Percentiles rank a stretch among this genome's conserved stretches.
These are phyloP conservation scores for Niebla homalea DNA, from an alignment of 495 filamentous ascomycete species.

Conservation along the genomic window DNA sequence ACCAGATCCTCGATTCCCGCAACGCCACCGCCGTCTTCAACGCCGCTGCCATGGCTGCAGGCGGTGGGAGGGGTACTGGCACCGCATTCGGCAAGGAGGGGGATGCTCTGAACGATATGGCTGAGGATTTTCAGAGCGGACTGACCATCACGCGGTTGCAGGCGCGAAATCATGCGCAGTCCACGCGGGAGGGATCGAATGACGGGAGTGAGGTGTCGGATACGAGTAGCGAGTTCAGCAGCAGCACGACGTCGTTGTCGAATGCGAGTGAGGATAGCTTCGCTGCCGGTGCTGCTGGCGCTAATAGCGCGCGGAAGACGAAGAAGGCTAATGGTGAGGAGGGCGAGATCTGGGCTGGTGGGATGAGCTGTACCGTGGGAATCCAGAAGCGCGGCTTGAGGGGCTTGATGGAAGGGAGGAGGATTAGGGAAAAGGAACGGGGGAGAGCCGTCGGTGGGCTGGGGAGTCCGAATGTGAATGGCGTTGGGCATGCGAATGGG, in stretches of 20 bases:
- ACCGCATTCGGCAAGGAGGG: conserved; percentile 22
- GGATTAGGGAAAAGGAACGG: conserved; percentile 59
- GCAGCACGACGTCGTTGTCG: neutral
- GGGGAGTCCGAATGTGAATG: conserved; percentile 2
- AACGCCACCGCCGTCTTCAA: conserved; percentile 98
- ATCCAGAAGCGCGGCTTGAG: conserved; percentile 86
- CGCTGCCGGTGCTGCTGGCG: conserved; percentile 19
- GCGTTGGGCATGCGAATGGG: conserved; percentile 13
- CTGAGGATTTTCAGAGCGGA: neutral
- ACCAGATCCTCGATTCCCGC: conserved; percentile 76
- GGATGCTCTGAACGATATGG: conserved; percentile 3
- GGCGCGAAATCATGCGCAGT: neutral
- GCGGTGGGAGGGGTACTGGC: conserved; percentile 64
- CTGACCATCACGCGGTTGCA: conserved; percentile 4
- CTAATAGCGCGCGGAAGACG: conserved; percentile 33
- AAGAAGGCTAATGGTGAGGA: conserved; percentile 22
- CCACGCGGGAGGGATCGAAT: conserved; percentile 1
- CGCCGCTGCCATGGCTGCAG: conserved; percentile 94
- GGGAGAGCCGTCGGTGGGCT: conserved; percentile 20
- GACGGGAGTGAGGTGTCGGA: conserved; percentile 8
- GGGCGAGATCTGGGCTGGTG: conserved; percentile 64
- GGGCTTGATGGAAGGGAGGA: conserved; percentile 87
- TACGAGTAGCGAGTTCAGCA: conserved; percentile 7
- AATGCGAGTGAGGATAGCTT: conserved; percentile 2
- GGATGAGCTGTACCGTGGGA: conserved; percentile 86